Conservation (phyloP, 768 basidiomycete genomes). For the Boletus speciosus region DNA sequence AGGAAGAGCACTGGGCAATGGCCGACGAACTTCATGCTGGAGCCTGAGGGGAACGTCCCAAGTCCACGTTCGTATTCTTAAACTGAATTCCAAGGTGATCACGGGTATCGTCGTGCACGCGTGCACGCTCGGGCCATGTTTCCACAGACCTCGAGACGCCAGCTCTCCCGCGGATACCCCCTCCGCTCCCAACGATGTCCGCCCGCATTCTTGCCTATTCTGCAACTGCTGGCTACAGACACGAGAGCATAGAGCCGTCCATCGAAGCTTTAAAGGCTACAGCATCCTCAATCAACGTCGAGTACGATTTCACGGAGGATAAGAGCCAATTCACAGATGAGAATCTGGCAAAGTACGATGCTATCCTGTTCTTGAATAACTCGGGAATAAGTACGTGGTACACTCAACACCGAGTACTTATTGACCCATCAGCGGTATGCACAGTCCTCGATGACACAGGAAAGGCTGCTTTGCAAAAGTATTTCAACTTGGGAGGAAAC, state of each 20-base stretch:
- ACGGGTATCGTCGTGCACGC: background rate
- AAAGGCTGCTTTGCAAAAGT: conserved; percentile 59
- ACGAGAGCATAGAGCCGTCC: conserved; percentile 74
- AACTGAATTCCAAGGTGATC: conserved; percentile 19
- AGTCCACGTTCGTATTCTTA: conserved; percentile 9
- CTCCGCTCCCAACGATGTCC: conserved; percentile 18
- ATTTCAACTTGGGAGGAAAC: conserved; percentile 65
- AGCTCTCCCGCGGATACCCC: background rate
- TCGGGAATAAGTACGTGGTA: conserved; percentile 61
- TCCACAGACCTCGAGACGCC: background rate
- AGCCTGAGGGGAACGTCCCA: background rate
- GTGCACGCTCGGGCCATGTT: background rate
- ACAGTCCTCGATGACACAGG: conserved; percentile 56
- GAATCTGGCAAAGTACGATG: conserved; percentile 56
- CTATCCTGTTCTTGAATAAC: conserved; percentile 63
- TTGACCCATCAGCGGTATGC: background rate
- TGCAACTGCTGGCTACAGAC: conserved; percentile 58
- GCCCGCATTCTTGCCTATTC: conserved; percentile 55
- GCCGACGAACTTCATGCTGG: conserved; percentile 4
- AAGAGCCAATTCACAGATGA: conserved; percentile 50
- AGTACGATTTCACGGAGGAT: conserved; percentile 68
- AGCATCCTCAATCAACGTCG: conserved; percentile 44
- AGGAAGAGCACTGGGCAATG: background rate
- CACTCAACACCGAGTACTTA: background rate
- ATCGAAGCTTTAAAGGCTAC: conserved; percentile 50